Evolutionary conservation across 192 early-diverging fungal species (phyloP), one percentile per base, ranked within the genome.

Genomic region (Oehlia diaphana): DNA sequence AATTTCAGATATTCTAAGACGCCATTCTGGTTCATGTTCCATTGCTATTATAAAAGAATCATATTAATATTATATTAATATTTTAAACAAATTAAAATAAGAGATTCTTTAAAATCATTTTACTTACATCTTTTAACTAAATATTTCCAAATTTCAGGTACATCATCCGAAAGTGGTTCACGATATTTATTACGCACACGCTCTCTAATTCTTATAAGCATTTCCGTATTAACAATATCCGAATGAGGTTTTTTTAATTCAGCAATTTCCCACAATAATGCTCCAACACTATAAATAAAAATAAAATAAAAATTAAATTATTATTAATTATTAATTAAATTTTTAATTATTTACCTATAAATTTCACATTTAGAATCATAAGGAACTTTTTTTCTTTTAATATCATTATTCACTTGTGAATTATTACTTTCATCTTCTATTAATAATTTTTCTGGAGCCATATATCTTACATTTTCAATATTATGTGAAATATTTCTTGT

Each of bases 221-320:
- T 37, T 37, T 69, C 67, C 6, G 2, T n/a, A 33, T 53, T 35
- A 53, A 9, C 19, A 61, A 26, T 14, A 5, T 49, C 49, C 1
- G 23, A 74, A 74, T 47, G 39, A 2, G 74, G 74, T 62, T 21
- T 35, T 42, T 44, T 64, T 13, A 19, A 8, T 63, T 76, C 75
- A 44, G 75, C 75, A 1, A 76, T 76, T 64, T 76, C 75, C 75
- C 75, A 76, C 4, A 76, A 35, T 26, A 76, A 23, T 28, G 35
- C 39, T 31, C 75, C 75, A 6, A 76, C 23, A 64, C 75, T 76
- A 76, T 39, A 63, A 2, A 31, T 31, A 31, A 31, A 31, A 31
- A 31, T 31, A 1, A 23, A 63, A 31, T 64, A 33, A 26, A 26
- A 26, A 26, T 26, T 26, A 26, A 26, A 26, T 26, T 26, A 26